phyloP scores from a whole-genome alignment of 805 yeast species.

The Kodamaea neixiangensis region DNA sequence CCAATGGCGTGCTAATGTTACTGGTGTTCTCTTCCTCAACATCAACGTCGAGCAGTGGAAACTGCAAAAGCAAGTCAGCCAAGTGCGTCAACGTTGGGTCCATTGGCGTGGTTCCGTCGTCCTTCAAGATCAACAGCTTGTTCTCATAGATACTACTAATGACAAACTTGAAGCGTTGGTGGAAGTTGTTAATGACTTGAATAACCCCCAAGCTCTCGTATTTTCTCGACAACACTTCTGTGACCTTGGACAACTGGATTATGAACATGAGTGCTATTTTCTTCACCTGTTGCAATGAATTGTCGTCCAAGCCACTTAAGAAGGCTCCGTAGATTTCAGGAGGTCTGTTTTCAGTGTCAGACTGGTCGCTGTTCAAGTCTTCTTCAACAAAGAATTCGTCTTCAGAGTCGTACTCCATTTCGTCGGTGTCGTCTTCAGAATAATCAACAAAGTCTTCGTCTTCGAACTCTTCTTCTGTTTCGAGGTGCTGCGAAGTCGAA shows the following conservation, averaged over 20 bases:
- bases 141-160: conserved; percentile 27
- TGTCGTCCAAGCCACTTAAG: conserved; percentile 48
- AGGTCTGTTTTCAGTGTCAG: conserved; percentile 35
- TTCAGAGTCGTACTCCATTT: conserved; percentile 11
- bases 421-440: conserved; percentile 6
- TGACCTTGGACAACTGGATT: conserved; percentile 44
- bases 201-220: conserved; percentile 55
- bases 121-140: conserved; percentile 18
- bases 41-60: conserved; percentile 19
- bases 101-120: conserved; percentile 9
- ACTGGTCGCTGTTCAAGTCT: conserved; percentile 2
- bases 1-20: neutral
- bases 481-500: neutral
- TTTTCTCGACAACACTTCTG: conserved; percentile 54
- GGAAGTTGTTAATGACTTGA: conserved; percentile 42
- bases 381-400: conserved; percentile 29
- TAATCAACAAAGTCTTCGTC: conserved; percentile 9
- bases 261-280: conserved; percentile 45
- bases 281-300: conserved; percentile 40
- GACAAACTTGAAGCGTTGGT: conserved; percentile 15
- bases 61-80: conserved; percentile 29
- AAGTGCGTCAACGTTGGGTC: conserved; percentile 21
- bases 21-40: conserved; percentile 5
- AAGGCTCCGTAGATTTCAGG: conserved; percentile 49
- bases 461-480: conserved; percentile 3